Evolutionary conservation across 306 rosid species (phyloP), one percentile per base, ranked within the genome.

Genomic region (Castanea crenata): DNA sequence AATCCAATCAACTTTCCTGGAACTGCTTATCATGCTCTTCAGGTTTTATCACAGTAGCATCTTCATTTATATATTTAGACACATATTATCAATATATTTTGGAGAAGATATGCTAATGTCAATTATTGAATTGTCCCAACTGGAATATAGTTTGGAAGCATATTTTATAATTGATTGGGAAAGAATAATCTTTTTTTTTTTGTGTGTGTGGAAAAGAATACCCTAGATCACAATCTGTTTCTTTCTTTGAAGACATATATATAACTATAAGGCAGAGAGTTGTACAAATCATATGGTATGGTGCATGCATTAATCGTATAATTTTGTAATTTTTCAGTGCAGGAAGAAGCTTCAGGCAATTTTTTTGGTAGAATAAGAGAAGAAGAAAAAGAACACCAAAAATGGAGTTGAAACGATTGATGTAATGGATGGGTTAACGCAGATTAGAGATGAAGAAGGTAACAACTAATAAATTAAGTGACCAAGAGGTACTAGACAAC

Each of bases 361-460:
- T 38, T 86, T 89, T 55, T 23, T 25, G 79, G 68, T 25, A 55
- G 88, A 86, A 63, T 71, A 86, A 19, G 79, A 80, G 61, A 79
- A 86, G 80, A 84, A 85, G 77, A 82, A 83, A 72, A 82, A 76
- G 41, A 69, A 21, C 34, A 31, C 4, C 15, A 46, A 29, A 67
- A 58, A 69, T 3, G 75, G 67, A 20, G 54, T 2, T 4, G 74
- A 72, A 56, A 69, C 61, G 16, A 1, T 0, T 77, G 92, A 85
- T 67, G 74, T 86, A 12, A 86, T 85, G 92, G 90, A 86, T 13
- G 92, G 89, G 21, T 55, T 89, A 19, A 89, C 83, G 81, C 78
- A 80, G 18, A 70, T 89, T 16, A 29, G 46, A 69, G 92, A 86
- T 54, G 85, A 74, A 0, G 89, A 86, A 4, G 89, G 83, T 23